Percentiles rank a stretch among this genome's conserved stretches.
These are phyloP conservation scores for Dactylella cylindrospora DNA, from an alignment of 2,329 filamentous ascomycete genomes.

Conservation along the genomic window DNA sequence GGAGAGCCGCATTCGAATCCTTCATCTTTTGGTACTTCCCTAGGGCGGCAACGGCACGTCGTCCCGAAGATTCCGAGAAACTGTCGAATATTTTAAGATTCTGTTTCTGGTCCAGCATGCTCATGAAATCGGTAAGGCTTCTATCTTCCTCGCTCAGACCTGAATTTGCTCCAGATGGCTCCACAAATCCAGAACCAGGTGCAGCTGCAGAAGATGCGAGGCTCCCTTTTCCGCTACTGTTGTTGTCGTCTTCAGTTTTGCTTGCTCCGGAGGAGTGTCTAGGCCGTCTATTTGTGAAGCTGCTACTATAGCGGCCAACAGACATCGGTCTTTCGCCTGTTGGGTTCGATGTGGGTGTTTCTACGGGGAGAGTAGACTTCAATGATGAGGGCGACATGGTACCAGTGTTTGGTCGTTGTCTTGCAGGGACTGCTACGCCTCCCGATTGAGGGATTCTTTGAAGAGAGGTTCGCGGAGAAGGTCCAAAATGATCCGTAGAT, in stretches of 20 bases:
- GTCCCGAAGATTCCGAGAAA: conserved; percentile 63
- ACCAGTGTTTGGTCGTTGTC: conserved; percentile 51
- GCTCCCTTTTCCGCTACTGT: conserved; percentile 62
- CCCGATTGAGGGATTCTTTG: conserved; percentile 51
- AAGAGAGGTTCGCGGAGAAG: conserved; percentile 58
- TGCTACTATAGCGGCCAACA: conserved; percentile 86
- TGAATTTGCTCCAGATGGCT: conserved; percentile 66
- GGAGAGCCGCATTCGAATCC: conserved; percentile 83
- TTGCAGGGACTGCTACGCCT: conserved; percentile 51
- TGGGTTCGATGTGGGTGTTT: conserved; percentile 64
- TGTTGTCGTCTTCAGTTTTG: conserved; percentile 57
- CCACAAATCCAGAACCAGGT: conserved; percentile 76
- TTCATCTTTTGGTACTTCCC: conserved; percentile 84
- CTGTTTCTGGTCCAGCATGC: conserved; percentile 81
- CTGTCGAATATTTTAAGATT: conserved; percentile 76
- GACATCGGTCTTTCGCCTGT: conserved; percentile 64
- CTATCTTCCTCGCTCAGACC: conserved; percentile 78
- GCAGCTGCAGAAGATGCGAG: conserved; percentile 58
- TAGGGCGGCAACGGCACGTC: conserved; percentile 75
- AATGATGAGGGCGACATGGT: conserved; percentile 52
- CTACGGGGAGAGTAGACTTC: conserved; percentile 62
- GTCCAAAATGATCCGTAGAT: conserved; percentile 58
- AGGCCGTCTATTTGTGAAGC: conserved; percentile 81
- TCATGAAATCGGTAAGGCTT: conserved; percentile 90
- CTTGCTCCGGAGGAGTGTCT: conserved; percentile 74